Evolutionary conservation across 2,329 filamentous ascomycete genomes (phyloP).

Genomic region (Diaporthe amygdali): DNA sequence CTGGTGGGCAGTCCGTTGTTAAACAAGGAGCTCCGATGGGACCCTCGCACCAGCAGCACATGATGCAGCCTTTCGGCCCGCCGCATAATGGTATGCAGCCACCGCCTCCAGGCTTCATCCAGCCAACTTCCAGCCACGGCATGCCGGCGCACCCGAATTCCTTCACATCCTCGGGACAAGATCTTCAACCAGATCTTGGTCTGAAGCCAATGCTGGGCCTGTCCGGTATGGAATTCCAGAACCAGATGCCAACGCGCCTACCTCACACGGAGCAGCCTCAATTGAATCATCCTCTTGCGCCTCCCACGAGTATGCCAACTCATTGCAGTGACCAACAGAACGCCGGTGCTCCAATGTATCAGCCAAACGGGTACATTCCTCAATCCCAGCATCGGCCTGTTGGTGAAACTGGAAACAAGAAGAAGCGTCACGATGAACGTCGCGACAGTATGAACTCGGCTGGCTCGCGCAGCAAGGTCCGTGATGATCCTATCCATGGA

Average conservation of each 20-base stretch:
- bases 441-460: slow-evolving; percentile 11
- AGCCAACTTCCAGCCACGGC: not conserved
- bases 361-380: slow-evolving; percentile 10
- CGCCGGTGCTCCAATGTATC: slow-evolving; percentile 3
- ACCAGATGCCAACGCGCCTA: not conserved
- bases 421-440: not conserved
- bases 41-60: slow-evolving; percentile 1
- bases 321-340: not conserved
- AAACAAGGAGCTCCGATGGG: not conserved
- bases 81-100: not conserved
- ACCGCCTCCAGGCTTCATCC: not conserved
- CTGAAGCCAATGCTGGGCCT: not conserved
- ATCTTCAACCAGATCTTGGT: not conserved
- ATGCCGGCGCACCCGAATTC: not conserved
- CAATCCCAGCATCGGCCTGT: not conserved
- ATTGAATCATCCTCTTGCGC: not conserved
- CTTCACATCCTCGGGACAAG: not conserved
- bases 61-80: not conserved
- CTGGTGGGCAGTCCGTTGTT: not conserved
- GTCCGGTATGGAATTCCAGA: not conserved
- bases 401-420: not conserved
- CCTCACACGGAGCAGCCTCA: not conserved
- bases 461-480: slow-evolving; percentile 11
- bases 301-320: not conserved
- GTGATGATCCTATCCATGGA: slow-evolving; percentile 15